phyloP scores from a whole-genome alignment of 306 rosid species.

The Psophocarpus tetragonolobus region DNA sequence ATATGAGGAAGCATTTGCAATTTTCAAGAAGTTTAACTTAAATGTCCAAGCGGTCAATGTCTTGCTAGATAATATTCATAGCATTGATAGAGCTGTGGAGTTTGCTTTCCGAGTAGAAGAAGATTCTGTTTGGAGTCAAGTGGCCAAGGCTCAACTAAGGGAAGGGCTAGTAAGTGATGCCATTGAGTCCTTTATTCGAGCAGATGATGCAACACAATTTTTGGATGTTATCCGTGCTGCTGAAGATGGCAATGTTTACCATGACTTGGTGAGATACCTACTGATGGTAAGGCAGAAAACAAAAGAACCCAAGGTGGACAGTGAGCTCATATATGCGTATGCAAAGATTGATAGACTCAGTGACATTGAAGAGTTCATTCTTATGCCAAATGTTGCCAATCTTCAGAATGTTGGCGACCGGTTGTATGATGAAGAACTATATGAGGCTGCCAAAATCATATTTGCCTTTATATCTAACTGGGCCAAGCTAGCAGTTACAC shows the following conservation, averaged over 20 bases:
- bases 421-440: slow-evolving; percentile 88
- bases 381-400: slow-evolving; percentile 98
- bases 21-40: slow-evolving; percentile 97
- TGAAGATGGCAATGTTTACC: slow-evolving; percentile 77
- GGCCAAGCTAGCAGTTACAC: slow-evolving; percentile 97
- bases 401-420: slow-evolving; percentile 96
- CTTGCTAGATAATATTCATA: slow-evolving; percentile 78
- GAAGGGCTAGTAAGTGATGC: slow-evolving; percentile 99
- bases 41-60: slow-evolving; percentile 99
- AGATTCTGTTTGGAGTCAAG: slow-evolving; percentile 99
- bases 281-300: slow-evolving; percentile 97
- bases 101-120: slow-evolving; percentile 99
- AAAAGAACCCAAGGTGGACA: slow-evolving; percentile 96
- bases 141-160: slow-evolving; percentile 96
- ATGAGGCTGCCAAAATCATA: slow-evolving; percentile 97
- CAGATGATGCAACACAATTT: slow-evolving; percentile 93
- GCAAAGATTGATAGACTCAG: slow-evolving; percentile 96
- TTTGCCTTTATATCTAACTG: slow-evolving; percentile 94
- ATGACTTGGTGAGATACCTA: slow-evolving; percentile 92
- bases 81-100: slow-evolving; percentile 96
- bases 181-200: slow-evolving; percentile 94
- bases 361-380: slow-evolving; percentile 96
- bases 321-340: slow-evolving; percentile 98
- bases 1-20: slow-evolving; percentile 91
- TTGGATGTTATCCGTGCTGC: slow-evolving; percentile 93